Conservation (phyloP, 176 grass and related monocot genomes). For the Bolboschoenus planiculmis region DNA sequence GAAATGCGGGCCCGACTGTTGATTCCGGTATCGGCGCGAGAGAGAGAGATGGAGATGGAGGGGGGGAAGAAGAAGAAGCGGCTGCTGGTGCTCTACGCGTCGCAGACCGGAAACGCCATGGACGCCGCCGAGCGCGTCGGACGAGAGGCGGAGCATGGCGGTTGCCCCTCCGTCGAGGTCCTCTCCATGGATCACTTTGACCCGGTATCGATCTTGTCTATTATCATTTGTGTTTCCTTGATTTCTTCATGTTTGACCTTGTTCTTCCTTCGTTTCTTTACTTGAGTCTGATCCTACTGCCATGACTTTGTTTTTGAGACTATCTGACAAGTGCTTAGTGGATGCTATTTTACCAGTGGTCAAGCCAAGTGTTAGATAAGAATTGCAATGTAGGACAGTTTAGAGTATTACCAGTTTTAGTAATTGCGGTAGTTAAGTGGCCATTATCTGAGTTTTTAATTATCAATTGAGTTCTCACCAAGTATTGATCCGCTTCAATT, state of each 20-base stretch:
- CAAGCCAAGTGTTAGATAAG: not conserved
- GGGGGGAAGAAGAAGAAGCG: slow-evolving; percentile 15
- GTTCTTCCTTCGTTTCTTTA: not conserved
- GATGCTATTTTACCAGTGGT: too few relatives aligned
- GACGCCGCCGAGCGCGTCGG: slow-evolving; percentile 65
- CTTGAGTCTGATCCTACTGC: not conserved
- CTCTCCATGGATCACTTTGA: slow-evolving; percentile 67
- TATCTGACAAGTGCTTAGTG: not conserved
- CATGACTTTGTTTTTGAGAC: not conserved
- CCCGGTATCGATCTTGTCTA: slow-evolving; percentile 31
- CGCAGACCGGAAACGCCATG: slow-evolving; percentile 77
- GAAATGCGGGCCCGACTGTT: slow-evolving; percentile 26
- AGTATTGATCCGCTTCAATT: not conserved
- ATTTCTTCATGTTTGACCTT: not conserved
- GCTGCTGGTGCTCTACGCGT: slow-evolving; percentile 72
- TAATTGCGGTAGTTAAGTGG: not conserved
- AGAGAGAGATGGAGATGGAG: too few relatives aligned
- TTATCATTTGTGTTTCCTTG: not conserved
- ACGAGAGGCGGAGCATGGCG: slow-evolving; percentile 72
- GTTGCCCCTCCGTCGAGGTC: slow-evolving; percentile 69
- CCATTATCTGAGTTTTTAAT: not conserved
- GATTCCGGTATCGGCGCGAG: not conserved
- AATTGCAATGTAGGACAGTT: not conserved
- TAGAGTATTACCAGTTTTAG: not conserved
- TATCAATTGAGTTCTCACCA: not conserved